Base-by-base conservation (phyloP, 2,329 filamentous ascomycete species). In the Sarocladium kiliense region DNA sequence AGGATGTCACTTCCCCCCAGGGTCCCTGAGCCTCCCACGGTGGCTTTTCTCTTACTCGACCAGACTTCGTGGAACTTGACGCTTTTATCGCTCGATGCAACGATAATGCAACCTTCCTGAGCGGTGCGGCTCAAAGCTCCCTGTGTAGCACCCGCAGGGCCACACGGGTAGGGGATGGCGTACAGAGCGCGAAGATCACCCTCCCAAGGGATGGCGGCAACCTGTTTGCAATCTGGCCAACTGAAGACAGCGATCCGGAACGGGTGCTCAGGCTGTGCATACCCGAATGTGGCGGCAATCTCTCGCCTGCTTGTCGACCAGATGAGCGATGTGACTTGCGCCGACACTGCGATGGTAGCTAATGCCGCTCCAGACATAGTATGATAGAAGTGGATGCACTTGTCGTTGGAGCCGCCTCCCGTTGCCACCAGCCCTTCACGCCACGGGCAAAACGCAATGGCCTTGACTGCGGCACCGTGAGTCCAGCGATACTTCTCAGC, bases 31-130 rank as follows among this genome's bases (percentile, higher is more conserved):
- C 77, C 76, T 10, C 72, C 69, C 21, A 75, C 70, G 19, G 77
- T 80, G 9, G 75, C 72, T 64, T 81, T 86, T 61, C 74, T 77
- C 39, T 79, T 74, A 2, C 82, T 80, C n/a, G 81, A 79, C 94
- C 92, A 97, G 11, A 99, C 85, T 72, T 97, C 92, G 69, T 97
- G 91, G 64, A 97, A 97, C 66, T 94, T 94, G 69, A 97, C 88
- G 62, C 84, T 95, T 66, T 91, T 87, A 71, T 97, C 92, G 65
- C 91, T 96, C 42, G 90, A 88, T 16, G 92, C 93, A 54, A 99
- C 88, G 18, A 97, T 88, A 61, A 99, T 86, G 66, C 91, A 96
- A 0, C 62, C 72, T 65, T 77, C 72, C 57, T 67, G 65, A 57
- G 56, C 61, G 41, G 54, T 63, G 58, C 58, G 62, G 45, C 56